Evolutionary conservation across 768 basidiomycete species (phyloP), one percentile per base, ranked within the genome.

Genomic region (Boletus subparvulus): DNA sequence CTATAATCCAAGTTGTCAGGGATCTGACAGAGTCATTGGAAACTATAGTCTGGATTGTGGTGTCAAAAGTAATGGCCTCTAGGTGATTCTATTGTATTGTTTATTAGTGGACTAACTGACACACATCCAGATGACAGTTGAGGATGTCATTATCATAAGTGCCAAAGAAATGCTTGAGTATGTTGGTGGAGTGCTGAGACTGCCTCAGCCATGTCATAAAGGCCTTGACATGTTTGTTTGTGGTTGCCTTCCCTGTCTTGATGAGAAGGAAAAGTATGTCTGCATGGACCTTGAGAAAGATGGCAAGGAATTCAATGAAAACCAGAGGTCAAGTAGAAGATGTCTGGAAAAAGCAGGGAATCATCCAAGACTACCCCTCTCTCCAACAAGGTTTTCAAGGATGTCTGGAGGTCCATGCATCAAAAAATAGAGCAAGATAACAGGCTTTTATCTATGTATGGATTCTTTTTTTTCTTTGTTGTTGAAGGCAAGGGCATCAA

Each of bases 401-500:
- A 7, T 47, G 61, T 4, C 17, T 33, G 2, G 21, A 61, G 0
- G 37, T 61, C 14, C 19, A 40, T 26, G 6, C 21, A 21, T 21
- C 2, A 2, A 21, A 21, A 21, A 21, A 21, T 21, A 21, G 21
- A 21, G 21, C 21, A 21, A 21, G 21, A 21, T 21, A 21, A 21
- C 21, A 21, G 21, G 21, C 21, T 21, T 21, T 21, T 21, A 21
- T 26, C 26, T 0, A 49, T 55, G 10, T 66, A 49, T 59, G 56
- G 55, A 21, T 1, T 2, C 0, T 65, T 58, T 0, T 65, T 58
- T 0, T 65, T 62, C 30, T 65, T 65, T 26, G 51, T 46, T 0
- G 40, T 65, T 0, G 51, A 65, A 13, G 52, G 35, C 4, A 65
- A 62, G 30, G 55, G 50, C 0, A 56, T 65, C 45, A 65, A 65